Conservation (phyloP, 73 alveolate species). For the Tetrahymena malaccensis region DNA sequence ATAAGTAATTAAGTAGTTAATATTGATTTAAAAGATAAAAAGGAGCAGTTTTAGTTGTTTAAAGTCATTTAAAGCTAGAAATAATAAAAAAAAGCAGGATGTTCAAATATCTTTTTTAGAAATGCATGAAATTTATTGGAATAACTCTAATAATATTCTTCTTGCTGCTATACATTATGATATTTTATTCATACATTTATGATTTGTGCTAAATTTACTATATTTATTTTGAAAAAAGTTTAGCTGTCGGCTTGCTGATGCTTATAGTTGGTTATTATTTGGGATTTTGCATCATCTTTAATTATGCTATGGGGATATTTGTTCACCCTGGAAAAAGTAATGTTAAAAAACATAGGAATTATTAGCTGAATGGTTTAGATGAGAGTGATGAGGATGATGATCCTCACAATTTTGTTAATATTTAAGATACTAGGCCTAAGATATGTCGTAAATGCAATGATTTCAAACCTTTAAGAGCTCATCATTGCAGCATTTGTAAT, state of each 20-base stretch:
- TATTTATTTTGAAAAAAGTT: background rate
- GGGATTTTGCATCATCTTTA: background rate
- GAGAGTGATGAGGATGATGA: background rate
- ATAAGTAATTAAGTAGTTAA: too few relatives aligned
- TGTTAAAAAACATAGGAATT: background rate
- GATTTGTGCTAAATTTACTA: background rate
- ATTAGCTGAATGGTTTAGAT: background rate
- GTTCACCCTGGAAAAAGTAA: background rate
- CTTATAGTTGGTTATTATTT: background rate
- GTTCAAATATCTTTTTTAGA: background rate
- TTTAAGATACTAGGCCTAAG: background rate
- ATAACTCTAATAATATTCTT: background rate
- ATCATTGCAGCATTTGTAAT: conserved; percentile 74
- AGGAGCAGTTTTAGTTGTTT: too few relatives aligned
- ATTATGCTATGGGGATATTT: background rate
- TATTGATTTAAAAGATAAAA: too few relatives aligned
- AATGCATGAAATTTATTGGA: background rate
- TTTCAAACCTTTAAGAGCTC: conserved; percentile 70
- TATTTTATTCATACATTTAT: background rate
- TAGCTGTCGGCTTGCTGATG: background rate
- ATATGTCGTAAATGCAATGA: conserved; percentile 44
- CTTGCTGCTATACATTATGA: background rate
- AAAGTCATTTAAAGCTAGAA: background rate
- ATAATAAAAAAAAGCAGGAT: background rate
- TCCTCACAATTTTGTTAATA: background rate